phyloP scores from a whole-genome alignment of 2,329 filamentous ascomycete species.

The Diaporthe eres region DNA sequence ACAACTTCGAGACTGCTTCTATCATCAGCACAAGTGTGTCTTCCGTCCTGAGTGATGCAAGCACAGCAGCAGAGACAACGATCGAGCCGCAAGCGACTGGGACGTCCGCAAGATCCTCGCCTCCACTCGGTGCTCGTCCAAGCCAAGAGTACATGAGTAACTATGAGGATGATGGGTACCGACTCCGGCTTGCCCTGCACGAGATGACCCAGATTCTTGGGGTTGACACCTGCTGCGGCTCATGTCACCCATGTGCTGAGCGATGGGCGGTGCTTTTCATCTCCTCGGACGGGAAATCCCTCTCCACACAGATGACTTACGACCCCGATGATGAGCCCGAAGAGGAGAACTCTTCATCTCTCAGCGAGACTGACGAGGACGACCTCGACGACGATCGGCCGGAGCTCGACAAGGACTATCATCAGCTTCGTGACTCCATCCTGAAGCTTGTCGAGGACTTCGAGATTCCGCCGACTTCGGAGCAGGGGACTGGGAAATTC shows the following conservation, averaged over 20 bases:
- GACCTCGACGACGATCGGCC: slow-evolving; percentile 69
- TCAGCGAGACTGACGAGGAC: slow-evolving; percentile 73
- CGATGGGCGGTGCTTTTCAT: slow-evolving; percentile 88
- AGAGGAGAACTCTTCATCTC: slow-evolving; percentile 72
- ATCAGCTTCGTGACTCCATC: slow-evolving; percentile 84
- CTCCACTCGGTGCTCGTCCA: slow-evolving; percentile 62
- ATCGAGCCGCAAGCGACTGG: slow-evolving; percentile 68
- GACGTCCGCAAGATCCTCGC: slow-evolving; percentile 69
- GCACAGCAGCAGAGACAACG: slow-evolving; percentile 75
- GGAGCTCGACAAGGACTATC: slow-evolving; percentile 83
- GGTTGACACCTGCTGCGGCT: slow-evolving; percentile 73
- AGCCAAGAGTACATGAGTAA: slow-evolving; percentile 61
- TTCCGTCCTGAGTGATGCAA: slow-evolving; percentile 79
- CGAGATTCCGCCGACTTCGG: slow-evolving; percentile 79
- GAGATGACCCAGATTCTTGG: slow-evolving; percentile 79
- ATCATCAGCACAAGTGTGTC: slow-evolving; percentile 81
- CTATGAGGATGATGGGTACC: slow-evolving; percentile 76
- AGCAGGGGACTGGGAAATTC: slow-evolving; percentile 72
- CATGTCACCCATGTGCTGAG: slow-evolving; percentile 84
- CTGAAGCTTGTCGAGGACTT: slow-evolving; percentile 86
- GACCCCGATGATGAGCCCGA: slow-evolving; percentile 75
- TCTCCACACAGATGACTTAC: slow-evolving; percentile 81
- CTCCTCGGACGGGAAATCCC: slow-evolving; percentile 77
- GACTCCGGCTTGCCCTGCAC: slow-evolving; percentile 76
- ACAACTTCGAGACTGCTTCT: slow-evolving; percentile 73